phyloP scores from a whole-genome alignment of 2,329 filamentous ascomycete genomes.

The Hortaea werneckii region DNA sequence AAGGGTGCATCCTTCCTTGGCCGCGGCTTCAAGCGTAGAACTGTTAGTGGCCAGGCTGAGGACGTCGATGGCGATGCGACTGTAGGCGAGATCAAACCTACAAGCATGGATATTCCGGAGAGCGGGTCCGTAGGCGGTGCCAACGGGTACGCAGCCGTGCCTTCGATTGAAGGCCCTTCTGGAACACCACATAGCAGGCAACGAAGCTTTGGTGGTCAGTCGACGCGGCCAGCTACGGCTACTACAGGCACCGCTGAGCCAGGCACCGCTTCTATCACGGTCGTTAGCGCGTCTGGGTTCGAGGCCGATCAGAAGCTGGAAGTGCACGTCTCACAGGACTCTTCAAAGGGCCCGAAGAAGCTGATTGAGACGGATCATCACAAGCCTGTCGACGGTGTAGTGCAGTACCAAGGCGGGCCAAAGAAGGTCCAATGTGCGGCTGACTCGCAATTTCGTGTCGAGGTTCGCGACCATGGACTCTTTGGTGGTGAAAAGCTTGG shows the following conservation, averaged over 20 bases:
- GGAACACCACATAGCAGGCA: conserved; percentile 35
- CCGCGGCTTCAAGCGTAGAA: conserved; percentile 67
- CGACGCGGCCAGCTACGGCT: conserved; percentile 20
- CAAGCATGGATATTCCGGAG: conserved; percentile 15
- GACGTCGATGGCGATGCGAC: conserved; percentile 11
- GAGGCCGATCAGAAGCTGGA: conserved; percentile 33
- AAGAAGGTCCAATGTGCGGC: conserved; percentile 61
- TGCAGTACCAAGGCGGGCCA: conserved; percentile 52
- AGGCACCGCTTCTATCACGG: conserved; percentile 69
- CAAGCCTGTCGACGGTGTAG: conserved; percentile 57
- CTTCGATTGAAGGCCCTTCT: conserved; percentile 16
- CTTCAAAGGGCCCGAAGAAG: conserved; percentile 58
- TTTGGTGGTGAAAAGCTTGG: conserved; percentile 79
- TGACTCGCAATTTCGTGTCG: conserved; percentile 76
- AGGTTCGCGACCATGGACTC: conserved; percentile 74
- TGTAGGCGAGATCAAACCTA: conserved; percentile 15
- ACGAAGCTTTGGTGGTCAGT: conserved; percentile 32
- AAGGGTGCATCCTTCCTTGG: conserved; percentile 87
- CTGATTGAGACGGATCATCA: conserved; percentile 88
- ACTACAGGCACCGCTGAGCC: conserved; percentile 41
- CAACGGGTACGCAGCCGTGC: conserved; percentile 12
- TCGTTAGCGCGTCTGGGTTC: conserved; percentile 71
- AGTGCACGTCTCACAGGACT: conserved; percentile 24
- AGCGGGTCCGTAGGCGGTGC: conserved; percentile 3
- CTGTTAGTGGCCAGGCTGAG: conserved; percentile 39